These are phyloP conservation scores for Coemansia sp. DNA, from an alignment of 192 early-diverging fungal genomes.

Conservation along the genomic window DNA sequence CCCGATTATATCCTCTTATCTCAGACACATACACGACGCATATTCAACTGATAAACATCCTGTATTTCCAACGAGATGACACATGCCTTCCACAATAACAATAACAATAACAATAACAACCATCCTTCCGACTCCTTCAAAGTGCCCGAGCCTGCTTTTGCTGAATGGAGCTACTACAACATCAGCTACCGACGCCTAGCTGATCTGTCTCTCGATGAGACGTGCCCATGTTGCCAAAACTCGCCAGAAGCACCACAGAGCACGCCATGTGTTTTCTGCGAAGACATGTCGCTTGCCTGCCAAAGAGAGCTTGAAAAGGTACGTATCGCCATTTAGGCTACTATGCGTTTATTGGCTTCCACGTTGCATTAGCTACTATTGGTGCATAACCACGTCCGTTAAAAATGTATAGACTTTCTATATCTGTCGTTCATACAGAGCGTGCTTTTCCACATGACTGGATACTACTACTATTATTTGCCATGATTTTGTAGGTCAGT, in stretches of 20 bases:
- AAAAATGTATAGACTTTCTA: neutral
- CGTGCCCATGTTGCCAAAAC: conserved; percentile 13
- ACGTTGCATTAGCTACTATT: neutral
- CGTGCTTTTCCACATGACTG: conserved; percentile 1
- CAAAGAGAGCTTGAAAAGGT: conserved; percentile 42
- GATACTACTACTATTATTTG: neutral
- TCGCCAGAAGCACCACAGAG: neutral
- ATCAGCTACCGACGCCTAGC: conserved; percentile 30
- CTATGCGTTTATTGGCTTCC: too few relatives aligned
- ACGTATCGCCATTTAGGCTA: conserved; percentile 8
- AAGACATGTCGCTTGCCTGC: conserved; percentile 22
- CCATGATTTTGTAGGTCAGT: conserved; percentile 25
- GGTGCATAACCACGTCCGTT: neutral
- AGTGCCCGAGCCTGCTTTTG: conserved; percentile 37
- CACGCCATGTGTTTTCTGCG: conserved; percentile 14
- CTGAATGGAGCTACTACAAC: conserved; percentile 51
- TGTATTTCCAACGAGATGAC: conserved; percentile 3
- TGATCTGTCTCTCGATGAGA: conserved; percentile 7
- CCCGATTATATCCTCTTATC: neutral
- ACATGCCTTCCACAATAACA: neutral
- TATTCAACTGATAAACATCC: too few relatives aligned
- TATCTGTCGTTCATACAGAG: neutral
- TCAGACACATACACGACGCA: too few relatives aligned
- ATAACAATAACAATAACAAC: too few relatives aligned
- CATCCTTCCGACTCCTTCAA: conserved; percentile 17